A percentile compares a stretch with the other conserved stretches of the same genome.
Conservation (phyloP, 352 stramenopile species). For the Phytophthora kernoviae region DNA sequence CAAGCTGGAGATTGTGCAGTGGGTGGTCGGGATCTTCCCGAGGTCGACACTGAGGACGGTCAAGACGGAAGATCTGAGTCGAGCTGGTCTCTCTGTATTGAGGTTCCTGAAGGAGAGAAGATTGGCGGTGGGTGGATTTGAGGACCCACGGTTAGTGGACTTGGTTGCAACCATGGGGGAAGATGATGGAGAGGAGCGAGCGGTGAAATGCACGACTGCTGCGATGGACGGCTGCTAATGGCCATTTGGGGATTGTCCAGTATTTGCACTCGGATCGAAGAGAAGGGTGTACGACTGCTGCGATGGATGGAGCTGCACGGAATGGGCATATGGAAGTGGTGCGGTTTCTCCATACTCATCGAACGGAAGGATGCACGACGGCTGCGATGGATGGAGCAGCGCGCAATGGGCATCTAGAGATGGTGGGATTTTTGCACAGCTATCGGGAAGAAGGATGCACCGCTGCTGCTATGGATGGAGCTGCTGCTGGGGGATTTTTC, state of each 20-base stretch:
- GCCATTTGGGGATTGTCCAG: slow-evolving; percentile 38
- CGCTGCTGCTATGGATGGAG: slow-evolving; percentile 40
- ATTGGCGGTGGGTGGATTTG: slow-evolving; percentile 22
- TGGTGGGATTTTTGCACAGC: slow-evolving; percentile 34
- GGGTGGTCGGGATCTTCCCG: slow-evolving; percentile 21
- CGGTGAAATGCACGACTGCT: slow-evolving; percentile 17
- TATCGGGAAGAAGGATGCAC: slow-evolving; percentile 34
- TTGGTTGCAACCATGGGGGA: slow-evolving; percentile 30
- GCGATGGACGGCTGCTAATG: slow-evolving; percentile 46
- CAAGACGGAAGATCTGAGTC: slow-evolving; percentile 37
- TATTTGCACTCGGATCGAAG: slow-evolving; percentile 32
- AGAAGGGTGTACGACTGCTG: slow-evolving; percentile 37
- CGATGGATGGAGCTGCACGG: slow-evolving; percentile 44
- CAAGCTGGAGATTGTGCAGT: slow-evolving; percentile 39
- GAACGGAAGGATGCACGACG: slow-evolving; percentile 47
- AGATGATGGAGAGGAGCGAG: slow-evolving; percentile 14
- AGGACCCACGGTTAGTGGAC: slow-evolving; percentile 31
- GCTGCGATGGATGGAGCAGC: slow-evolving; percentile 36
- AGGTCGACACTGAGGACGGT: slow-evolving; percentile 20
- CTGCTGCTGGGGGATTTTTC: slow-evolving; percentile 31
- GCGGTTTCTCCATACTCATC: slow-evolving; percentile 42
- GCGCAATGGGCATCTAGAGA: slow-evolving; percentile 24
- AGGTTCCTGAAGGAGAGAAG: slow-evolving; percentile 14
- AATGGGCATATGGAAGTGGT: slow-evolving; percentile 43
- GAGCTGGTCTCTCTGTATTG: slow-evolving; percentile 20